These are phyloP conservation scores for Amauroascus niger DNA, from an alignment of 2,329 filamentous ascomycete genomes.

Conservation along the genomic window DNA sequence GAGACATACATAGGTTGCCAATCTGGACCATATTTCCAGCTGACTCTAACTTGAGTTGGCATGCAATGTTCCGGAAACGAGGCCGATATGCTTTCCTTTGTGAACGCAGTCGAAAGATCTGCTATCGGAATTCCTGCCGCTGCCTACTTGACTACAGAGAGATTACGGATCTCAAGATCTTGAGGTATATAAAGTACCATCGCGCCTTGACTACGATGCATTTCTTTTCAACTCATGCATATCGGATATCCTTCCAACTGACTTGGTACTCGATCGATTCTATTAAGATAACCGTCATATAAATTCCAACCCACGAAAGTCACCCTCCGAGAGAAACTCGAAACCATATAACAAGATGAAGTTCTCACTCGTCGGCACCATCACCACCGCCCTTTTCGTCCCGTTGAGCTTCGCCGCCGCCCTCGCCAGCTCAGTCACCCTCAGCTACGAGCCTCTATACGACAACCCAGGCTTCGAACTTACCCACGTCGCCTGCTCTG, in stretches of 20 bases:
- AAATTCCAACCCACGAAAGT: background rate
- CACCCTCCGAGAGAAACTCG: background rate
- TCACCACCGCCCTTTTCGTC: constrained; percentile 19
- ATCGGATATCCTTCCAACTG: background rate
- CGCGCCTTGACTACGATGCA: background rate
- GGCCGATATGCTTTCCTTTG: background rate
- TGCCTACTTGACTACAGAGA: background rate
- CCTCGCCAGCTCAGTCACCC: constrained; percentile 31
- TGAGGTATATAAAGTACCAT: background rate
- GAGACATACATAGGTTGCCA: background rate
- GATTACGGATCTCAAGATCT: background rate
- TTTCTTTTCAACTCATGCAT: background rate
- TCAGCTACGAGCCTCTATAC: constrained; percentile 65
- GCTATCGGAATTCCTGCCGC: background rate
- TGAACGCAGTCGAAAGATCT: background rate
- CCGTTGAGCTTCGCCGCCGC: constrained; percentile 19
- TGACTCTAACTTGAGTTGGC: background rate
- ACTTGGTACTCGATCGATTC: background rate
- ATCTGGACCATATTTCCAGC: background rate
- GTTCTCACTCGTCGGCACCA: constrained; percentile 19
- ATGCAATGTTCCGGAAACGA: background rate
- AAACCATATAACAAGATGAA: constrained; percentile 13
- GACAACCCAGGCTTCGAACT: constrained; percentile 51
- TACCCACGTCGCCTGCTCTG: constrained; percentile 40
- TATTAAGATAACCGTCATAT: background rate